Base-by-base conservation (phyloP, 257 asterid species). In the Handroanthus guayacan region DNA sequence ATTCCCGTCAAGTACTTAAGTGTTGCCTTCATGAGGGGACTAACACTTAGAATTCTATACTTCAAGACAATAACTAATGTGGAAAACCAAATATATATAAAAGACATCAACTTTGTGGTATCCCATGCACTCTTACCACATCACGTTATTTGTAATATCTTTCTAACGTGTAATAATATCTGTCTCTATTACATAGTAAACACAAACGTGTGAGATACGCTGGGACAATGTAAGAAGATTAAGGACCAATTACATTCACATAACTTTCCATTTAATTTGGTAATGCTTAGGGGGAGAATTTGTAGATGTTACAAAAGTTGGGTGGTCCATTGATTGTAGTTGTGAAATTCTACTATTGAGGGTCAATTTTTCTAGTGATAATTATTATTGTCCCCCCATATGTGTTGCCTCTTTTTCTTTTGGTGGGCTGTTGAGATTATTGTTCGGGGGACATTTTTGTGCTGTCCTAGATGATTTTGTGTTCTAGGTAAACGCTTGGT, bases 1-100 rank as follows among this genome's bases (percentile, higher is more conserved):
- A 88, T 75, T 14, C 98, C 98, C 4, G 93, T 91, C 73, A 93
- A 81, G 84, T 93, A 93, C 76, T 91, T 89, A 36, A 93, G 61
- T 0, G 96, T 87, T 13, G 87, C 88, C 86, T 88, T 93, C 96
- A 91, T 90, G 2, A 75, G 62, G 3, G 73, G 69, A 38, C 58
- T 79, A 72, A 77, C 64, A 36, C 79, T 80, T n/a, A 79, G 41
- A 66, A 85, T 83, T 86, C 85, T 89, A 76, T 68, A 82, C 67
- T 83, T 76, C 71, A 87, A 78, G 69, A 83, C 50, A 54, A 84
- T 76, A 75, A 79, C 79, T 5, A 78, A 77, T 71, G 73, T 79
- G 69, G 86, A 85, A 77, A 84, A 68, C 82, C 91, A 86, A 66
- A 48, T 76, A 81, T 82, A 86, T 85, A 90, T 84, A 83, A 82